Evolutionary conservation across 1,139 yeast genomes (phyloP).

Genomic region (Pichia sp.): DNA sequence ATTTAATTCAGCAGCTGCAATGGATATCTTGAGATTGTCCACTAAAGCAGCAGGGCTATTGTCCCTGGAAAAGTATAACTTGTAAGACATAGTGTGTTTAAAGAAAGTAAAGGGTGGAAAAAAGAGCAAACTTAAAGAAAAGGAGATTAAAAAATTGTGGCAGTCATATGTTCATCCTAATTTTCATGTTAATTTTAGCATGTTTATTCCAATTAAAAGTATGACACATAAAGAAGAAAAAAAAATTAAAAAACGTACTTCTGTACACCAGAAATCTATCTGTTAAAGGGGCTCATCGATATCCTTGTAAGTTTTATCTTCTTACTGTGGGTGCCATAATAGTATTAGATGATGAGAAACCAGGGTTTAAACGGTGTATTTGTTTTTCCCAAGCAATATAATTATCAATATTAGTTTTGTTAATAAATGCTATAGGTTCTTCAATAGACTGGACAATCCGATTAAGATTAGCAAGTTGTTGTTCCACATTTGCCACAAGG

Average conservation of each 20-base stretch:
- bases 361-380: constrained; percentile 9
- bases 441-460: no score
- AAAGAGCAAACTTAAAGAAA: no score
- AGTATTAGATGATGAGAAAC: constrained; percentile 8
- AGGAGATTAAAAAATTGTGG: no score
- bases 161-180: no score
- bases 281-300: background rate
- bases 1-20: constrained; percentile 41
- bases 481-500: no score
- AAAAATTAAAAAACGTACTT: background rate
- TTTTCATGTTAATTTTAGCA: no score
- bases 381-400: constrained; percentile 20
- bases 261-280: background rate
- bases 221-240: background rate
- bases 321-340: constrained; percentile 24
- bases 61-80: constrained; percentile 40
- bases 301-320: background rate
- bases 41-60: constrained; percentile 39
- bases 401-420: background rate
- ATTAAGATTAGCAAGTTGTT: no score
- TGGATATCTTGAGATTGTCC: constrained; percentile 53
- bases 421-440: no score
- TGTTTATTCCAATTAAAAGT: no score
- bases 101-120: background rate
- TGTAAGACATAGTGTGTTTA: constrained; percentile 22